These are phyloP conservation scores for Onygenales sp. DNA, from an alignment of 2,329 filamentous ascomycete genomes.

Conservation along the genomic window DNA sequence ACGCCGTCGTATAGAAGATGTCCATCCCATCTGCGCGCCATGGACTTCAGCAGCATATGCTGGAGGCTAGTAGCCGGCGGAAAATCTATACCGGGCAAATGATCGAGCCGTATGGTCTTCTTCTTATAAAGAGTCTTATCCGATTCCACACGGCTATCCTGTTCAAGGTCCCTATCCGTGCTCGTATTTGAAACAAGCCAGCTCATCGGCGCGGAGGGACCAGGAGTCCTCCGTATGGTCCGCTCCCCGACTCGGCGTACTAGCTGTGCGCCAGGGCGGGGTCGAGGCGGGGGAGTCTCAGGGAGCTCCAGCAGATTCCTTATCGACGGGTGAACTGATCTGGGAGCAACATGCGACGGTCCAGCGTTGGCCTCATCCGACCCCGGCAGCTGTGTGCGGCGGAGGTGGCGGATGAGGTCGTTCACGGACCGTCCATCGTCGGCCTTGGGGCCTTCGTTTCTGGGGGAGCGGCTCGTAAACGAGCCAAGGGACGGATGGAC, in stretches of 20 bases:
- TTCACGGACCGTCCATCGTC: slow-evolving; percentile 32
- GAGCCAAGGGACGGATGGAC: slow-evolving; percentile 30
- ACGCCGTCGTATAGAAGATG: slow-evolving; percentile 49
- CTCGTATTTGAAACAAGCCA: slow-evolving; percentile 26
- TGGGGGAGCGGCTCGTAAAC: slow-evolving; percentile 9
- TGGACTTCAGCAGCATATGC: slow-evolving; percentile 42
- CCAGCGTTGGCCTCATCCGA: slow-evolving; percentile 13
- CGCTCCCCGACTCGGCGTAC: slow-evolving; percentile 27
- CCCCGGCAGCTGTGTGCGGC: slow-evolving; percentile 29
- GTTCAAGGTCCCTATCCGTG: neutral
- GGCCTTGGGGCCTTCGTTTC: slow-evolving; percentile 14
- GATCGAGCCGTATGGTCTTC: slow-evolving; percentile 23
- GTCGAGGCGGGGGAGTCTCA: slow-evolving; percentile 32
- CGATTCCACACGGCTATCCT: slow-evolving; percentile 5
- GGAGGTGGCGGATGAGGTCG: slow-evolving; percentile 38
- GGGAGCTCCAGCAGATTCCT: slow-evolving; percentile 36
- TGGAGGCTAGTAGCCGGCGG: slow-evolving; percentile 36
- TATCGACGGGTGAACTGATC: slow-evolving; percentile 37
- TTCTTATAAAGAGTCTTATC: slow-evolving; percentile 12
- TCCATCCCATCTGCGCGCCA: slow-evolving; percentile 48
- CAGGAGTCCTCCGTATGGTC: slow-evolving; percentile 29
- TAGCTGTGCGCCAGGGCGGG: slow-evolving; percentile 25
- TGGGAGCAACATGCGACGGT: slow-evolving; percentile 16
- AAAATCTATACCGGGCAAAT: slow-evolving; percentile 30
- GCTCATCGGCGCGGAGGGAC: slow-evolving; percentile 37